These are phyloP conservation scores for Cladophialophora bantiana DNA, from an alignment of 2,329 filamentous ascomycete genomes.

Conservation along the genomic window DNA sequence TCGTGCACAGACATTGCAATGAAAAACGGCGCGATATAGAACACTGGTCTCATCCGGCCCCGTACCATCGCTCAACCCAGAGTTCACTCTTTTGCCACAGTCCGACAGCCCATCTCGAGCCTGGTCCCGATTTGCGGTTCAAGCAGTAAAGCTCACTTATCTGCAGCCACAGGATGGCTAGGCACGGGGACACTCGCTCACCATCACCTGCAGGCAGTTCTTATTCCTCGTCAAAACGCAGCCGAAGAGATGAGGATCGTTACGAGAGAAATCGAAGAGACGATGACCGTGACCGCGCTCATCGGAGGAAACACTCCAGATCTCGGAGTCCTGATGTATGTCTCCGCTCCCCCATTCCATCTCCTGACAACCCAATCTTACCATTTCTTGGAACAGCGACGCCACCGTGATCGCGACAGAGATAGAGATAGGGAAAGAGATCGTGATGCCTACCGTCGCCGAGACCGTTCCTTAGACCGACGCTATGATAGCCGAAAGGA, in stretches of 20 bases:
- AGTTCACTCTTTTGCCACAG: slow-evolving; percentile 1
- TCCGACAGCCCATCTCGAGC: slow-evolving; percentile 20
- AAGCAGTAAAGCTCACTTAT: slow-evolving; percentile 57
- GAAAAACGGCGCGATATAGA: neutral
- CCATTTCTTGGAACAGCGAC: slow-evolving; percentile 26
- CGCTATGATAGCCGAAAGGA: slow-evolving; percentile 65
- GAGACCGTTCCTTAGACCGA: slow-evolving; percentile 71
- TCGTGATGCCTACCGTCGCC: slow-evolving; percentile 68
- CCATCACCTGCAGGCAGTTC: slow-evolving; percentile 92
- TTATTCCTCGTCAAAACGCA: slow-evolving; percentile 72
- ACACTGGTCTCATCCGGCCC: neutral
- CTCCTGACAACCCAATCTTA: slow-evolving; percentile 15
- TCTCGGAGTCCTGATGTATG: slow-evolving; percentile 57
- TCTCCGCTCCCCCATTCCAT: slow-evolving; percentile 10
- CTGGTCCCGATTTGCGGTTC: slow-evolving; percentile 36
- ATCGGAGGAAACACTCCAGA: slow-evolving; percentile 46
- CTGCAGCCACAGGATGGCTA: slow-evolving; percentile 59
- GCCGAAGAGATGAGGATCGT: slow-evolving; percentile 61
- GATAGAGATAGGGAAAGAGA: slow-evolving; percentile 60
- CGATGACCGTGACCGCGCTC: slow-evolving; percentile 54
- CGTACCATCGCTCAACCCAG: neutral
- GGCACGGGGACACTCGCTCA: slow-evolving; percentile 75
- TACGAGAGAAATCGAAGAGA: slow-evolving; percentile 60
- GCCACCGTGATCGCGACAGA: slow-evolving; percentile 46
- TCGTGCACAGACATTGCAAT: neutral